Evolutionary conservation across 2,329 filamentous ascomycete genomes (phyloP), one percentile per base, ranked within the genome.

Genomic region (Xylariomycetidae sp.): DNA sequence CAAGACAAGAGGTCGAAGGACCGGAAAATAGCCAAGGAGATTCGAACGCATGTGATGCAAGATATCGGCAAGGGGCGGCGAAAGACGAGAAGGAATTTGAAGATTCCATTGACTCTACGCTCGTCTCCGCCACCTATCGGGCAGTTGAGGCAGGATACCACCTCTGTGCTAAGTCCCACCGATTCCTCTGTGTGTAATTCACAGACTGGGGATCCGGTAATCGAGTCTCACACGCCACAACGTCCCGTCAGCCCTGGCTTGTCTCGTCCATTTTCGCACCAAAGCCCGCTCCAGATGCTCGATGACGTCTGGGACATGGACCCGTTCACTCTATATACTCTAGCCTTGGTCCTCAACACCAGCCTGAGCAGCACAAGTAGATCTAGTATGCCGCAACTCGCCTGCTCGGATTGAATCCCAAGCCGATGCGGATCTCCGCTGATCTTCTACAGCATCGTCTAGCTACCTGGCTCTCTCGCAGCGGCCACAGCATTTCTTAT

Each of bases 301-400:
- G 39, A 41, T 25, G 39, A 39, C 25, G 9, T 30, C 39, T 41
- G 39, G 39, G 39, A 33, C 17, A 41, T 41, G 39, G 39, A 41
- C 30, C 39, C 36, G 19, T 41, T 39, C 34, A 36, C 30, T 13
- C 13, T 30, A 17, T 41, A 41, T 41, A 23, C 39, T 30, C 20
- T 41, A 17, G 30, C 39, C 22, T 36, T 41, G 30, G 27, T 22
- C 36, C 25, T 41, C n/a, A 38, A 34, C 25, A 17, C 23, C 25
- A 38, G 31, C 34, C 36, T 17, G 27, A n/a, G n/a, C n/a, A n/a
- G n/a, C n/a, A 28, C 30, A 34, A 41, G 36, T 36, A 16, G 27
- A 33, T 36, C 36, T 31, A 26, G 30, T 31, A 33, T 34, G 25
- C 27, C 16, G 26, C 11, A 31, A 26, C 18, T 27, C n/a, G 31